phyloP scores from a whole-genome alignment of 2,329 filamentous ascomycete genomes.

The Fusarium guadeloupense region DNA sequence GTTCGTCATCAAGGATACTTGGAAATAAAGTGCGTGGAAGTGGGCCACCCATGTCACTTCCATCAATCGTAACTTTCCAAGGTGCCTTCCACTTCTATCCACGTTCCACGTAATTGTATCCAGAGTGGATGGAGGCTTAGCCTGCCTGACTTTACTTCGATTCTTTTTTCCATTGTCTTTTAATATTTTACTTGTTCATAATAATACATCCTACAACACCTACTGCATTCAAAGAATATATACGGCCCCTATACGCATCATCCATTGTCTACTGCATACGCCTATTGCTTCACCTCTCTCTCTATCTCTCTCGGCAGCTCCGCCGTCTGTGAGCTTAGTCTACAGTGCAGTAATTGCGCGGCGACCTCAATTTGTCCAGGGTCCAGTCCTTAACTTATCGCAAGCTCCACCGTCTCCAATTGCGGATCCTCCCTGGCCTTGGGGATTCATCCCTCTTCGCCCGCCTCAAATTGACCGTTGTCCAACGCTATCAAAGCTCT shows the following conservation, averaged over 20 bases:
- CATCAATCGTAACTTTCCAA: constrained; percentile 26
- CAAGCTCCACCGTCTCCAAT: constrained; percentile 38
- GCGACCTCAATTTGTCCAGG: constrained; percentile 29
- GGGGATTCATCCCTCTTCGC: constrained; percentile 35
- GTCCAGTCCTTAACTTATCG: constrained; percentile 18
- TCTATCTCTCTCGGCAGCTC: constrained; percentile 36
- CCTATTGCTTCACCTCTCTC: background rate
- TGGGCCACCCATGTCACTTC: constrained; percentile 19
- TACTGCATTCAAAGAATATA: too few relatives aligned
- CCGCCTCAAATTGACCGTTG: constrained; percentile 20
- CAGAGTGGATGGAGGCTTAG: constrained; percentile 19
- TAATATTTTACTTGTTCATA: too few relatives aligned
- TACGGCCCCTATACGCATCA: too few relatives aligned
- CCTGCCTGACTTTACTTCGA: too few relatives aligned
- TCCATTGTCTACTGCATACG: constrained; percentile 10
- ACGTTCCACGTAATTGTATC: constrained; percentile 38
- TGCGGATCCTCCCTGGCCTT: constrained; percentile 37
- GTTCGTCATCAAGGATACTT: constrained; percentile 18
- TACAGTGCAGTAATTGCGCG: constrained; percentile 33
- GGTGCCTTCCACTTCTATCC: constrained; percentile 23
- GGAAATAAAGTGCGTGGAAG: background rate
- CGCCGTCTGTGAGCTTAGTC: constrained; percentile 24
- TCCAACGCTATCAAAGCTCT: constrained; percentile 24
- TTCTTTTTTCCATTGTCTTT: background rate
- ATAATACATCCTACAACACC: constrained; percentile 2